Percentiles rank a stretch among this genome's conserved stretches.
Evolutionary conservation across 306 rosid genomes (phyloP).

Genomic region (Fragaria vesca): DNA sequence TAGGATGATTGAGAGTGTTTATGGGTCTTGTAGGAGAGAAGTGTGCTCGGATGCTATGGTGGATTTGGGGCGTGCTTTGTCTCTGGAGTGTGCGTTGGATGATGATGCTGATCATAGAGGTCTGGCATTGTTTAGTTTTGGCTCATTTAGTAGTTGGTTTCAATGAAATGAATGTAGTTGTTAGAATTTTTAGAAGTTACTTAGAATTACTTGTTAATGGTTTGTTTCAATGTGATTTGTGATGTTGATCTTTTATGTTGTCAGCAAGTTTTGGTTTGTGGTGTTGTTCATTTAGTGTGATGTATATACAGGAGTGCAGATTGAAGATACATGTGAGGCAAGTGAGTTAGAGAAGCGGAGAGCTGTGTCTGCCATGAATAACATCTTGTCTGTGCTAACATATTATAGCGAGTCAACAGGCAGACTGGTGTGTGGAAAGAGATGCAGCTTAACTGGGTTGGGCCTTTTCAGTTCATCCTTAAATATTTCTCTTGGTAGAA

Average conservation of each 20-base stretch:
- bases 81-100: constrained; percentile 43
- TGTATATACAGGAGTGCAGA: constrained; percentile 42
- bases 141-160: not conserved
- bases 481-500: constrained; percentile 96
- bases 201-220: not conserved
- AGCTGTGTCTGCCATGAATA: constrained; percentile 55
- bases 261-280: constrained; percentile 10
- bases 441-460: constrained; percentile 61
- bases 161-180: not conserved
- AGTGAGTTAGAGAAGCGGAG: constrained; percentile 68
- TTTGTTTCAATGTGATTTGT: constrained; percentile 12
- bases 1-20: constrained; percentile 35
- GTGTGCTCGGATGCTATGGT: constrained; percentile 58
- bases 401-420: constrained; percentile 70
- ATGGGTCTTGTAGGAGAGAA: constrained; percentile 75
- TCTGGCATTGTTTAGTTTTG: constrained; percentile 29
- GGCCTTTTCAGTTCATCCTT: constrained; percentile 80
- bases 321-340: constrained; percentile 75
- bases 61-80: constrained; percentile 43
- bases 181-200: not conserved
- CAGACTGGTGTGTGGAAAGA: constrained; percentile 69
- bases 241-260: constrained; percentile 3
- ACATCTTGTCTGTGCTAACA: constrained; percentile 73
- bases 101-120: constrained; percentile 53
- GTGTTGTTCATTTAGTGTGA: constrained; percentile 28